Percentiles rank a stretch among this genome's conserved stretches.
Evolutionary conservation across 768 basidiomycete species (phyloP).

Genomic region (Collybiopsis confluens): DNA sequence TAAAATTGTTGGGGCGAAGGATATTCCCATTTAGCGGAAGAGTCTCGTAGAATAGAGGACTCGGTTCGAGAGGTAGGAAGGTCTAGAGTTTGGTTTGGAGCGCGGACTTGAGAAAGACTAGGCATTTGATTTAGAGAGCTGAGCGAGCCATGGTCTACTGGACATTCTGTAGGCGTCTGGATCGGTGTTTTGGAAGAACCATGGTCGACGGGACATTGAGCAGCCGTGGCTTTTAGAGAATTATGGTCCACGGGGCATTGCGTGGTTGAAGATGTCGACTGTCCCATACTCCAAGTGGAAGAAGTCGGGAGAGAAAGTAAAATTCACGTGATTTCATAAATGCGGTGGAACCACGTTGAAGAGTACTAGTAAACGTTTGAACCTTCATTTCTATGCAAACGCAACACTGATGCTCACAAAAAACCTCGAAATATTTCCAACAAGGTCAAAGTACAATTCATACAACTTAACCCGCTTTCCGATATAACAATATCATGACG

Average conservation of each 20-base stretch:
- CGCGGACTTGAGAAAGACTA: constrained; percentile 62
- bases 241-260: neutral
- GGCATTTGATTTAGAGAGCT: constrained; percentile 89
- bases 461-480: too few relatives aligned
- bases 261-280: neutral
- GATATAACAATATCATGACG: too few relatives aligned
- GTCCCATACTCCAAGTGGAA: neutral
- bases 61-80: constrained; percentile 73
- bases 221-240: constrained; percentile 14
- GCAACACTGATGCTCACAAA: too few relatives aligned
- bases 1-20: constrained; percentile 98
- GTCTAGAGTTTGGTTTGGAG: constrained; percentile 48
- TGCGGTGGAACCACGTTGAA: neutral
- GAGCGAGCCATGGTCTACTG: constrained; percentile 55
- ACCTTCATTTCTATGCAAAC: neutral
- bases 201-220: constrained; percentile 37
- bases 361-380: neutral
- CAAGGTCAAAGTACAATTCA: too few relatives aligned
- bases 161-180: constrained; percentile 34
- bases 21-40: constrained; percentile 77
- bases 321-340: too few relatives aligned
- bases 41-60: constrained; percentile 82
- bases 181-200: constrained; percentile 14
- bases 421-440: too few relatives aligned
- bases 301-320: neutral